phyloP scores from a whole-genome alignment of 73 alveolate species.

The Tetrahymena malaccensis region DNA sequence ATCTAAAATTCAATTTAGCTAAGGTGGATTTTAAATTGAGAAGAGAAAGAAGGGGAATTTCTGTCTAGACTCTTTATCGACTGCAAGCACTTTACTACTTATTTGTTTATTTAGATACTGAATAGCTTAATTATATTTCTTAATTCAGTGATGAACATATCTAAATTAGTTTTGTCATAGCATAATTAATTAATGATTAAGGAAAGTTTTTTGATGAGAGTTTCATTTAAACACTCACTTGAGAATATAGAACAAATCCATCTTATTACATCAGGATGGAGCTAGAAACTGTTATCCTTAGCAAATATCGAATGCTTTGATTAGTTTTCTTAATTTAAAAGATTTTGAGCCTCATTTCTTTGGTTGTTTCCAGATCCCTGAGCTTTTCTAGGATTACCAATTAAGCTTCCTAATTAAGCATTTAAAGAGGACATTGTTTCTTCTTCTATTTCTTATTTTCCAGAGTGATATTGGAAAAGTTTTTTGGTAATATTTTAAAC shows the following conservation, averaged over 20 bases:
- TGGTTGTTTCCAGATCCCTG: not conserved
- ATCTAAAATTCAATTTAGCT: not conserved
- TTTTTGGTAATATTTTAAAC: not conserved
- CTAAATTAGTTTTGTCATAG: not conserved
- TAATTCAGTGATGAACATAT: not conserved
- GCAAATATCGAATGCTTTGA: not conserved
- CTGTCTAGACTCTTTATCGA: not conserved
- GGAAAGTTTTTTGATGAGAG: not conserved
- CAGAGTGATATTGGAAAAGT: not conserved
- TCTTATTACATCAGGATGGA: not conserved
- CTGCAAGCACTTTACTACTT: not conserved
- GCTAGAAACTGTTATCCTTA: not conserved
- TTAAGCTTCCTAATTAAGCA: not conserved
- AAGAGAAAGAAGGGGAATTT: not conserved
- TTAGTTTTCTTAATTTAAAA: not conserved
- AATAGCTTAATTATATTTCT: not conserved
- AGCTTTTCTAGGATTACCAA: not conserved
- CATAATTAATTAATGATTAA: not conserved
- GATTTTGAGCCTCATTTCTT: not conserved
- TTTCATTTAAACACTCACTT: not conserved
- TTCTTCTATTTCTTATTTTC: not conserved
- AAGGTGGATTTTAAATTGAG: not conserved
- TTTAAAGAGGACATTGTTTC: not conserved
- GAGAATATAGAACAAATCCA: not conserved
- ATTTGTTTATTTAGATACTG: not conserved